Base-by-base conservation (phyloP, 2,329 filamentous ascomycete species). In the Cytospora piceae region DNA sequence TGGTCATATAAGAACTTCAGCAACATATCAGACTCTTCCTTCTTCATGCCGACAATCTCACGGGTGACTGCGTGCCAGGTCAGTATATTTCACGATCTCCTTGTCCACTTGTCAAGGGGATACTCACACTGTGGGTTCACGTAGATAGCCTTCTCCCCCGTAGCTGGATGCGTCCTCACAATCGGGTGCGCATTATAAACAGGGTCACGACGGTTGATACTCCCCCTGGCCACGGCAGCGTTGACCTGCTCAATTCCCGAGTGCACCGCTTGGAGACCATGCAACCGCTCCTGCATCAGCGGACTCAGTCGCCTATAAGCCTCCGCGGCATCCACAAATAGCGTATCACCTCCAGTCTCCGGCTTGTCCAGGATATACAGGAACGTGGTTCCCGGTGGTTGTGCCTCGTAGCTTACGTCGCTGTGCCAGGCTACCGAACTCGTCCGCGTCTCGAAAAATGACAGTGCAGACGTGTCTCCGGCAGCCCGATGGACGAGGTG, bases 351-450 rank as follows among this genome's bases (percentile, higher is more conserved):
- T 42, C 93, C 93, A 0, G 87, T 89, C 49, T 86, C 82, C 1
- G 93, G 93, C 54, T 86, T 89, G 74, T 97, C 93, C n/a, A 97
- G 84, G 58, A 93, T 83, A 74, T 96, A 96, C 42, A 97, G 78
- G 78, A 97, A 96, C 0, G 94, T 96, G 0, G 93, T 97, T 34
- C 93, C 92, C 0, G 94, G 93, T 1, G 94, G 93, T 78, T 97
- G 93, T 70, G 86, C 81, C 80, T 97, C 94, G 74, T 96, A 97
- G 0, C 90, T 91, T 1, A 96, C 89, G 71, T 97, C 93, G 0
- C 89, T 91, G 79, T 97, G 93, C 93, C 93, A 97, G 9, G 92
- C 92, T 1, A 96, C 88, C 0, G 89, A 91, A 77, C 89, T 94
- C 4, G 91, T 94, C 27, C 90, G 85, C 56, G 86, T 85, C 65